phyloP scores from a whole-genome alignment of 1,284 basidiomycete species.

The Fomitiporia mediterranea region DNA sequence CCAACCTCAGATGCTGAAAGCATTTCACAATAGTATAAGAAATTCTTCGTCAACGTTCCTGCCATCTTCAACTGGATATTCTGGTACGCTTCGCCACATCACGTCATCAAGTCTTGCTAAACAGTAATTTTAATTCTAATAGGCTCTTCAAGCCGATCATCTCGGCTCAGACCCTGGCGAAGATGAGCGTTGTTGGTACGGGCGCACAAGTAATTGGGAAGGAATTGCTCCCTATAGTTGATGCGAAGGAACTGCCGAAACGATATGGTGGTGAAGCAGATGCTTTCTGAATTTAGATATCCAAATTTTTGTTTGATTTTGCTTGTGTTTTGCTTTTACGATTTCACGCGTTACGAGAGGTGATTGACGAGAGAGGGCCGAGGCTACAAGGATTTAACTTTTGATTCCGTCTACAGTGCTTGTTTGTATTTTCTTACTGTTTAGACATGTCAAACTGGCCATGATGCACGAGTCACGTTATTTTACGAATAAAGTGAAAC shows the following conservation, averaged over 20 bases:
- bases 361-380: no score
- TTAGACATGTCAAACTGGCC: no score
- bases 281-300: conserved; percentile 23
- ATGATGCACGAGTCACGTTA: no score
- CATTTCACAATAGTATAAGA: conserved; percentile 49
- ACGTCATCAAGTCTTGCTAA: background rate
- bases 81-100: conserved; percentile 33
- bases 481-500: no score
- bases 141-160: conserved; percentile 69
- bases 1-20: background rate
- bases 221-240: conserved; percentile 51
- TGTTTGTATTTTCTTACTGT: no score
- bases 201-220: conserved; percentile 52
- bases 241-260: conserved; percentile 53
- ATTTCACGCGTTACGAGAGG: background rate
- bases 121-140: conserved; percentile 6
- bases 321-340: background rate
- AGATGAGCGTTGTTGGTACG: conserved; percentile 73
- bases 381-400: no score
- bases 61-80: conserved; percentile 71
- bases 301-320: background rate
- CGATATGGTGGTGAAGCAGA: conserved; percentile 62
- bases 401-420: no score
- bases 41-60: conserved; percentile 78
- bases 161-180: conserved; percentile 62